Conservation (phyloP, 2,329 filamentous ascomycete species). For the Simplicillium sp. region DNA sequence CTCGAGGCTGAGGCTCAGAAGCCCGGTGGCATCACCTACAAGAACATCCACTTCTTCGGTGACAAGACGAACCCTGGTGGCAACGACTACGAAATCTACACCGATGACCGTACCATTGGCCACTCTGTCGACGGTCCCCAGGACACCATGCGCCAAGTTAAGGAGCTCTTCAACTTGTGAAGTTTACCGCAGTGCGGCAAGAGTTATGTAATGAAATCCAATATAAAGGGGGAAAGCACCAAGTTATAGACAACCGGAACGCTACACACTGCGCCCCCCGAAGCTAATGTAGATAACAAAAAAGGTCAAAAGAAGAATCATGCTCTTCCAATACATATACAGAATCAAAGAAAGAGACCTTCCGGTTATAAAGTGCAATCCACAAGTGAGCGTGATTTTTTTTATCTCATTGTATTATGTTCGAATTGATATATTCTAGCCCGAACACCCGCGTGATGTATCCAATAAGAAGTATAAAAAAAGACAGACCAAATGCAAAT, state of each 20-base stretch:
- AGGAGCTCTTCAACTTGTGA: slow-evolving; percentile 67
- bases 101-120: slow-evolving; percentile 70
- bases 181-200: neutral
- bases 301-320: neutral
- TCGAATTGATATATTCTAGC: too few relatives aligned
- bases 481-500: too few relatives aligned
- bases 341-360: too few relatives aligned
- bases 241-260: neutral
- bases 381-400: too few relatives aligned
- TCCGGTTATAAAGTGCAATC: too few relatives aligned
- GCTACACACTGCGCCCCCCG: too few relatives aligned
- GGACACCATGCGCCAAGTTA: slow-evolving; percentile 72
- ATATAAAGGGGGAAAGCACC: slow-evolving; percentile 1
- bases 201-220: neutral
- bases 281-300: neutral
- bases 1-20: slow-evolving; percentile 69
- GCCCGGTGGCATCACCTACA: slow-evolving; percentile 65
- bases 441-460: too few relatives aligned
- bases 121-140: slow-evolving; percentile 75
- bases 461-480: too few relatives aligned
- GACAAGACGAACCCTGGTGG: slow-evolving; percentile 89
- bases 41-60: slow-evolving; percentile 92
- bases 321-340: too few relatives aligned
- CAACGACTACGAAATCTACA: slow-evolving; percentile 93
- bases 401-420: too few relatives aligned